phyloP scores from a whole-genome alignment of 495 filamentous ascomycete species.

The Chaetomium cochliodes region DNA sequence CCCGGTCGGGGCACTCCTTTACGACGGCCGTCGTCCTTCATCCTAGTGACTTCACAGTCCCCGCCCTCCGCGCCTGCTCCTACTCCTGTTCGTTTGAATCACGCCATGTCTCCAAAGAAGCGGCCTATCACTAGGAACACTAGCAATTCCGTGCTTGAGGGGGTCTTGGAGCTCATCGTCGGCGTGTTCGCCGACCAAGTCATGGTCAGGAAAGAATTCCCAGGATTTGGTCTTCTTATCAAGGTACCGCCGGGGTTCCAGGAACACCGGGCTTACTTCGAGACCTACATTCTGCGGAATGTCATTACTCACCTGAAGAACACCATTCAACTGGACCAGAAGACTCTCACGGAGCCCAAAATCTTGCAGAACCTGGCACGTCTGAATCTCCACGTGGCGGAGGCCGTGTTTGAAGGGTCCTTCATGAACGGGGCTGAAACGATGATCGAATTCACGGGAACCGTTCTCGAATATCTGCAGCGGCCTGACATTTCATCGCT shows the following conservation, averaged over 20 bases:
- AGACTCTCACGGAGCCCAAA: conserved; percentile 73
- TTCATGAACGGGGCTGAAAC: conserved; percentile 81
- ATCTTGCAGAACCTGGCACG: conserved; percentile 82
- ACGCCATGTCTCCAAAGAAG: conserved; percentile 59
- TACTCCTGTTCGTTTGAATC: conserved; percentile 60
- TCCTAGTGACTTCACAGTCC: conserved; percentile 74
- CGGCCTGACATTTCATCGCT: conserved; percentile 73
- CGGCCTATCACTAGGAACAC: conserved; percentile 50
- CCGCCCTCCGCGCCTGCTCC: conserved; percentile 54
- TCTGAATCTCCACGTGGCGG: conserved; percentile 73
- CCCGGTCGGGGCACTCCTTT: conserved; percentile 55
- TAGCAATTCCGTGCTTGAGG: conserved; percentile 69
- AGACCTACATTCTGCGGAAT: conserved; percentile 80
- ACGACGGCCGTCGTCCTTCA: conserved; percentile 81
- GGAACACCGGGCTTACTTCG: conserved; percentile 92
- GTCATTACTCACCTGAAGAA: conserved; percentile 69
- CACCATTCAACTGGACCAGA: conserved; percentile 66
- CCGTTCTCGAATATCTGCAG: conserved; percentile 82
- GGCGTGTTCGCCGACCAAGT: conserved; percentile 80
- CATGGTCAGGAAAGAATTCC: conserved; percentile 80
- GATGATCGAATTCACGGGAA: conserved; percentile 83
- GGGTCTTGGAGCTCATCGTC: conserved; percentile 70
- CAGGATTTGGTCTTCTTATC: conserved; percentile 82
- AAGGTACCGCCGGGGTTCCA: conserved; percentile 88
- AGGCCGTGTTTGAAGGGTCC: conserved; percentile 94